These are phyloP conservation scores for Gremmenia infestans DNA, from an alignment of 2,329 filamentous ascomycete species.

Conservation along the genomic window DNA sequence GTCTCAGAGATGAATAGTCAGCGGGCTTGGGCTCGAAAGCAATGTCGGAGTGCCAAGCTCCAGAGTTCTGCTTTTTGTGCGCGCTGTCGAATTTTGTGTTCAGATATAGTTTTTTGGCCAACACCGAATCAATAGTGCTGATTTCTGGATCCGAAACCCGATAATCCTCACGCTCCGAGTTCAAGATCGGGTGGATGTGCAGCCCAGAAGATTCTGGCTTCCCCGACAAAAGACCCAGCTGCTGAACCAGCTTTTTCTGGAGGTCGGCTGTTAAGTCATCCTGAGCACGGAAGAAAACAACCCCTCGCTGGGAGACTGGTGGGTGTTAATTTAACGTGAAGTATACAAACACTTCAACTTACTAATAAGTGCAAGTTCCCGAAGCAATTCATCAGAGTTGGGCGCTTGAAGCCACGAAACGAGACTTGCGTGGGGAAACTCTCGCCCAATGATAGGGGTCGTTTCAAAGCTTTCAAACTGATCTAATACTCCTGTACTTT, in stretches of 20 bases:
- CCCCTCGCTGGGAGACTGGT: conserved; percentile 59
- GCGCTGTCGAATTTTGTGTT: conserved; percentile 3
- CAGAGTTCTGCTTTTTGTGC: conserved; percentile 39
- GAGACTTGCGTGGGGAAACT: conserved; percentile 38
- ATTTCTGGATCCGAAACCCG: conserved; percentile 51
- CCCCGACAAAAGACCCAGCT: conserved; percentile 52
- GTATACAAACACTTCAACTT: conserved; percentile 37
- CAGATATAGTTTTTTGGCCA: conserved; percentile 46
- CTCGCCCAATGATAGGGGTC: conserved; percentile 44
- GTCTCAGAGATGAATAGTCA: conserved; percentile 47
- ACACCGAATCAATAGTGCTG: conserved; percentile 55
- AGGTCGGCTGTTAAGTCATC: conserved; percentile 54
- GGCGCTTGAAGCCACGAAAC: conserved; percentile 43
- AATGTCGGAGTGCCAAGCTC: conserved; percentile 58
- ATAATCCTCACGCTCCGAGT: conserved; percentile 44
- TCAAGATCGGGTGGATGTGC: conserved; percentile 57
- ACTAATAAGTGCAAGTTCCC: conserved; percentile 45
- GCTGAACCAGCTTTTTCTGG: conserved; percentile 60
- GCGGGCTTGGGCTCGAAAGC: conserved; percentile 58
- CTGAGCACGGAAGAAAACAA: conserved; percentile 66
- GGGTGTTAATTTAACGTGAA: conserved; percentile 50
- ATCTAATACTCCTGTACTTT: conserved; percentile 26
- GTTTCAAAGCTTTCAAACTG: conserved; percentile 33
- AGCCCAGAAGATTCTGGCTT: conserved; percentile 51
- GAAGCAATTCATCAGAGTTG: conserved; percentile 43